A percentile compares a stretch with the other conserved stretches of the same genome.
Conservation (phyloP, 2,329 filamentous ascomycete genomes). For the Ophiocordyceps robertsii region DNA sequence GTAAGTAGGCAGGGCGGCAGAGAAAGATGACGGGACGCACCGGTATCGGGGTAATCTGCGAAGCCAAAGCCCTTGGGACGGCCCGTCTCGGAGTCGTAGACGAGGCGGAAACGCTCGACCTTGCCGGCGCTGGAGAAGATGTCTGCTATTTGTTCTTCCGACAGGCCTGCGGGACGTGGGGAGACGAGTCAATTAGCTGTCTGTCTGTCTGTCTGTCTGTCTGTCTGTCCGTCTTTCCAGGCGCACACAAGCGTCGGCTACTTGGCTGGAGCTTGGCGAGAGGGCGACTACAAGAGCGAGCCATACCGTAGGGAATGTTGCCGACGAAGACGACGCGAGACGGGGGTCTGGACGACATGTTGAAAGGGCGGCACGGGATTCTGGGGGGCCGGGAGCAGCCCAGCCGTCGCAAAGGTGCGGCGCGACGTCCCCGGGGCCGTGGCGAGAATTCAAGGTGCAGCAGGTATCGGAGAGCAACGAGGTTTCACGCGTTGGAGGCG, state of each 20-base stretch:
- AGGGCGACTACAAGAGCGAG: background rate
- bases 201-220: too few species aligned
- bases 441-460: background rate
- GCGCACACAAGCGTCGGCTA: background rate
- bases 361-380: background rate
- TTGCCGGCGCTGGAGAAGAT: conserved; percentile 85
- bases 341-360: conserved; percentile 60
- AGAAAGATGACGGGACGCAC: conserved; percentile 27
- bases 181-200: background rate
- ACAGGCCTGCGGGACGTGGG: conserved; percentile 50
- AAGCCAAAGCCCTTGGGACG: conserved; percentile 95
- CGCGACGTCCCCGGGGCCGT: background rate
- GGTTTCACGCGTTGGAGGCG: too few species aligned
- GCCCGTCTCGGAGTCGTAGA: conserved; percentile 91
- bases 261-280: background rate
- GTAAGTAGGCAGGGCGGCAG: conserved; percentile 6
- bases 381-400: background rate
- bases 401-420: background rate
- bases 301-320: conserved; percentile 67
- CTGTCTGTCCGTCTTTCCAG: too few species aligned
- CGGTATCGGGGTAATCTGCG: conserved; percentile 85
- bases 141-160: conserved; percentile 89
- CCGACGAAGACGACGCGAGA: conserved; percentile 75
- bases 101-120: conserved; percentile 81
- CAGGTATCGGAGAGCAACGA: background rate